Conservation (phyloP, 208 protist genomes). For the Acanthamoeba lenticulata region DNA sequence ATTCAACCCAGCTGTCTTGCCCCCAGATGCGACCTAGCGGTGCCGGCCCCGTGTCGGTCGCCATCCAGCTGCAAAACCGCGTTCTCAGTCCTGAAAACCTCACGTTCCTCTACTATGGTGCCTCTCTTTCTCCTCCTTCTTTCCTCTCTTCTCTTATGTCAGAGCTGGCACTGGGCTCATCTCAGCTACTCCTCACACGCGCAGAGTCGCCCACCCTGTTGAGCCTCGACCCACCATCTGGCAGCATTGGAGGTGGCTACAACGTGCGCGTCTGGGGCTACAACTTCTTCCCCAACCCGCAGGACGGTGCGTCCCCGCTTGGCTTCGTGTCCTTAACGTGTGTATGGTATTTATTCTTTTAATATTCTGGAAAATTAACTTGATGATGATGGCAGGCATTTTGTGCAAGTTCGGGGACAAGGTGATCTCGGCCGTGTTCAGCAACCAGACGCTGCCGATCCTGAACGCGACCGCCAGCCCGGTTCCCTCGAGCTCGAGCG, state of each 20-base stretch:
- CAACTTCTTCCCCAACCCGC: constrained; percentile 38
- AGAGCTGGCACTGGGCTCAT: neutral
- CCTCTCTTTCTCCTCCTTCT: neutral
- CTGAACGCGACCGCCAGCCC: neutral
- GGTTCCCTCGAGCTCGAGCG: neutral
- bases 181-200: neutral
- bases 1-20: neutral
- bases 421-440: neutral
- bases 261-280: neutral
- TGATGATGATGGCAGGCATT: neutral
- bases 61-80: neutral
- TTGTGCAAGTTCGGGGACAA: neutral
- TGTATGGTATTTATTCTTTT: neutral
- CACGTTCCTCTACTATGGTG: constrained; percentile 15
- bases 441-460: neutral
- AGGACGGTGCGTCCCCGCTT: neutral
- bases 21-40: neutral
- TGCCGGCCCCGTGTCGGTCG: neutral
- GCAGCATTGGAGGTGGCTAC: neutral
- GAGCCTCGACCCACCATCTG: neutral
- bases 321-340: neutral
- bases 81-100: neutral
- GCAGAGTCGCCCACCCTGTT: neutral
- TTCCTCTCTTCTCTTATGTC: neutral
- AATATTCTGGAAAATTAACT: neutral